phyloP scores from a whole-genome alignment of 1,284 basidiomycete genomes.

The Ceratorhiza oryzae-sativae region DNA sequence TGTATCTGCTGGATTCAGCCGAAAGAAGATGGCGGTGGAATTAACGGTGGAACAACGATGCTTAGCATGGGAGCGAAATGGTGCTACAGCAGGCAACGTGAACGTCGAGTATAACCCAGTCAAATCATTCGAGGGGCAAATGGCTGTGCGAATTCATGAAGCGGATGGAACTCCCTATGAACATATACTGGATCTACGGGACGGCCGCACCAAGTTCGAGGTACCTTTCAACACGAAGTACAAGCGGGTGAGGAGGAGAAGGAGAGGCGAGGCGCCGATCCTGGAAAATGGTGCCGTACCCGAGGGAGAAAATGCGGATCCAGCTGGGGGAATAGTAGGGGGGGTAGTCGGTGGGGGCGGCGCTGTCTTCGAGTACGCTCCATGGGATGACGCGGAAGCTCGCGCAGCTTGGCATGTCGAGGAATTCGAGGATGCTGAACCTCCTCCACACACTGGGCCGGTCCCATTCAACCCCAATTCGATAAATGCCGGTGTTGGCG shows the following conservation, averaged over 20 bases:
- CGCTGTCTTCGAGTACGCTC: slow-evolving; percentile 79
- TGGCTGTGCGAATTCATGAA: slow-evolving; percentile 99
- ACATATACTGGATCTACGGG: slow-evolving; percentile 93
- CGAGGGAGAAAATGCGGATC: slow-evolving; percentile 88
- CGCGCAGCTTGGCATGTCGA: slow-evolving; percentile 94
- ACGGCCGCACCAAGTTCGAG: slow-evolving; percentile 88
- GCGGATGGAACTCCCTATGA: slow-evolving; percentile 99
- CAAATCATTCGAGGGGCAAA: slow-evolving; percentile 90
- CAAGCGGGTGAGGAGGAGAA: slow-evolving; percentile 90
- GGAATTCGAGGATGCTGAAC: slow-evolving; percentile 97
- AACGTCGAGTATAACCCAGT: slow-evolving; percentile 79
- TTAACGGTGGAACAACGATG: slow-evolving; percentile 91
- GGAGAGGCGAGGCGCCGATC: slow-evolving; percentile 92
- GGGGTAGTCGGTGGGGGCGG: slow-evolving; percentile 89
- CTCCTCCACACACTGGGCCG: slow-evolving; percentile 86
- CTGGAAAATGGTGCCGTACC: slow-evolving; percentile 72
- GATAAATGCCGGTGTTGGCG: background rate
- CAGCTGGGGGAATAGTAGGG: slow-evolving; percentile 88
- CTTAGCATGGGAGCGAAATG: slow-evolving; percentile 73
- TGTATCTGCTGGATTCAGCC: slow-evolving; percentile 91
- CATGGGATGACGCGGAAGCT: slow-evolving; percentile 96
- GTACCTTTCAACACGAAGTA: slow-evolving; percentile 99
- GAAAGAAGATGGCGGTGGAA: slow-evolving; percentile 98
- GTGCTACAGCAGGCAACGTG: slow-evolving; percentile 65
- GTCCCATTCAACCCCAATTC: slow-evolving; percentile 33